Evolutionary conservation across 768 basidiomycete genomes (phyloP).

Genomic region (Cystobasidium onofrii): DNA sequence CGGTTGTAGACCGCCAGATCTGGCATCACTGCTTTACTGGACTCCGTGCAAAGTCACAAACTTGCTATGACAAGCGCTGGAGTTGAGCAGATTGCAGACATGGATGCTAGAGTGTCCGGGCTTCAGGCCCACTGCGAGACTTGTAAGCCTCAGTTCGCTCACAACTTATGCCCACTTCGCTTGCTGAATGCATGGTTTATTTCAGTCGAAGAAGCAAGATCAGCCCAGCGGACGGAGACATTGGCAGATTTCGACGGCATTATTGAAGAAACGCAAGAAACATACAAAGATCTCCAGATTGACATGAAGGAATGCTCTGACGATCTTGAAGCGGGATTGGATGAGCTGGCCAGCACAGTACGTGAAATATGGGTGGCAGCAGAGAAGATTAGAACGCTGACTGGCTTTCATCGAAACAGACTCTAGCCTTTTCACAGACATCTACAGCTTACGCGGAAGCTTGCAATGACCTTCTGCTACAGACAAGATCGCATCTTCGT

Average conservation of each 20-base stretch:
- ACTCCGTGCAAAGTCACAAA: neutral
- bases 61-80: neutral
- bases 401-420: neutral
- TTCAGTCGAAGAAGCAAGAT: constrained; percentile 19
- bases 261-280: constrained; percentile 12
- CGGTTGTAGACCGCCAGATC: neutral
- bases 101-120: neutral
- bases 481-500: neutral
- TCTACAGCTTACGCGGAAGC: neutral
- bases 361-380: neutral
- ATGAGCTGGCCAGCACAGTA: neutral
- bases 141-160: neutral
- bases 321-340: neutral
- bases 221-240: neutral
- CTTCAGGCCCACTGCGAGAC: constrained; percentile 15
- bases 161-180: neutral
- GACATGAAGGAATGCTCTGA: constrained; percentile 8
- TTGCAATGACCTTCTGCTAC: neutral
- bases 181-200: neutral
- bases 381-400: neutral
- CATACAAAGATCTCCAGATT: constrained; percentile 16
- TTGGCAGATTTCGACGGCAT: neutral
- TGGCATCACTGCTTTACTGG: neutral
- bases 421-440: neutral
- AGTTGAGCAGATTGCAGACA: neutral